Base-by-base conservation (phyloP, 1,284 basidiomycete genomes). In the Puccinia brachypodii region DNA sequence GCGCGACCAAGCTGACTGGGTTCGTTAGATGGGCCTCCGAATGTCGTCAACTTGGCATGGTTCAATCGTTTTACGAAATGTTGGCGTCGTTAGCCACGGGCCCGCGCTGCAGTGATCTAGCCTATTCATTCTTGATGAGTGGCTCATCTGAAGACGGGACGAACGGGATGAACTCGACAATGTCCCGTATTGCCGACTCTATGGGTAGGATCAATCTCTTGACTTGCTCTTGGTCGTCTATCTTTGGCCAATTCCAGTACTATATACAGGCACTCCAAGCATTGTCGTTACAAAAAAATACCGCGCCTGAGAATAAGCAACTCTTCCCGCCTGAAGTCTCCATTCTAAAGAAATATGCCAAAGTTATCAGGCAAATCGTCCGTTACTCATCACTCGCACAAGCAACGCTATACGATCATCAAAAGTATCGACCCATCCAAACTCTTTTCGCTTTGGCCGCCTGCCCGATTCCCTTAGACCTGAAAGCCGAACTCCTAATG, bases 21-120 rank as follows among this genome's bases (percentile, higher is more conserved):
- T 96, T 97, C 87, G 88, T 95, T 64, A 92, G 93, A 80, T 95
- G 94, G 91, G 92, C 93, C 0, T 91, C 95, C 9, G 92, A 95
- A 83, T 88, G 90, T 3, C 90, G 92, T 72, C 91, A 94, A 82
- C 86, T 90, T 7, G 90, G 90, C 8, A 92, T 94, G 89, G 89
- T 91, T 28, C 91, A 90, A 83, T 92, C 94, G 0, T 88, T 95
- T 82, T 96, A 94, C 86, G 92, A 95, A 83, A 94, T 96, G 93
- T 88, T 96, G 28, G 88, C 90, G 3, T 94, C 94, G n/a, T 89
- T 96, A 31, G 90, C 94, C 0, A 91, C 92, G 69, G 95, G 95
- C 0, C 91, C 92, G 64, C 90, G 91, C 81, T 94, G 93, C 84
- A 94, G 93, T 83, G 92, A 94, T 84, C 88, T 93, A 28, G 91